A percentile compares a stretch with the other conserved stretches of the same genome.
Evolutionary conservation across 805 yeast species (phyloP).

Genomic region (Hanseniaspora hatyaiensis): DNA sequence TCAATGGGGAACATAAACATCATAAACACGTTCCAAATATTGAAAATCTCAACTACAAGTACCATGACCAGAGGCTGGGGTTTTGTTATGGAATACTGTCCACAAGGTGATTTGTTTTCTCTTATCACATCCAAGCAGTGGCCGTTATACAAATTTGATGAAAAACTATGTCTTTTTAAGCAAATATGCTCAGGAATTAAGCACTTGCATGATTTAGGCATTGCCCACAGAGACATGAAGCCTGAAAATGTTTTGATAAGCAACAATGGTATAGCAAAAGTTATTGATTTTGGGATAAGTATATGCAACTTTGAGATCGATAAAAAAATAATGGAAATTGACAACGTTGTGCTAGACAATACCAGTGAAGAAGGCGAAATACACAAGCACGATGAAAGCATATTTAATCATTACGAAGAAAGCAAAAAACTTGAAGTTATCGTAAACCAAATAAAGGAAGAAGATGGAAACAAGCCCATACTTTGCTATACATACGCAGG

Average conservation of each 20-base stretch:
- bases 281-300: slow-evolving; percentile 70
- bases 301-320: slow-evolving; percentile 35
- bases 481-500: slow-evolving; percentile 46
- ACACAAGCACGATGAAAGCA: no score
- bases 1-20: slow-evolving; percentile 49
- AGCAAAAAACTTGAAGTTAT: neutral
- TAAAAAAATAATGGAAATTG: slow-evolving; percentile 38
- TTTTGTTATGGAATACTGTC: slow-evolving; percentile 51
- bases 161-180: slow-evolving; percentile 56
- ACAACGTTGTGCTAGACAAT: no score
- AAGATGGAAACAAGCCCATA: neutral
- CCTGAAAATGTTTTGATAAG: slow-evolving; percentile 62
- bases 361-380: no score
- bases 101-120: slow-evolving; percentile 50
- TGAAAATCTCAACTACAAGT: slow-evolving; percentile 46
- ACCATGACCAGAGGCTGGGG: slow-evolving; percentile 64
- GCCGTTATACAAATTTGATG: slow-evolving; percentile 40
- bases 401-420: neutral
- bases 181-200: slow-evolving; percentile 53
- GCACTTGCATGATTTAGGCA: slow-evolving; percentile 51
- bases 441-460: neutral
- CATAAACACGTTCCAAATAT: slow-evolving; percentile 42
- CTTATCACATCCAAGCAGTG: slow-evolving; percentile 47
- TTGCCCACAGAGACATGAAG: slow-evolving; percentile 63
- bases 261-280: slow-evolving; percentile 47